phyloP scores from a whole-genome alignment of 257 asterid genomes.

The Forsythia suspensa region DNA sequence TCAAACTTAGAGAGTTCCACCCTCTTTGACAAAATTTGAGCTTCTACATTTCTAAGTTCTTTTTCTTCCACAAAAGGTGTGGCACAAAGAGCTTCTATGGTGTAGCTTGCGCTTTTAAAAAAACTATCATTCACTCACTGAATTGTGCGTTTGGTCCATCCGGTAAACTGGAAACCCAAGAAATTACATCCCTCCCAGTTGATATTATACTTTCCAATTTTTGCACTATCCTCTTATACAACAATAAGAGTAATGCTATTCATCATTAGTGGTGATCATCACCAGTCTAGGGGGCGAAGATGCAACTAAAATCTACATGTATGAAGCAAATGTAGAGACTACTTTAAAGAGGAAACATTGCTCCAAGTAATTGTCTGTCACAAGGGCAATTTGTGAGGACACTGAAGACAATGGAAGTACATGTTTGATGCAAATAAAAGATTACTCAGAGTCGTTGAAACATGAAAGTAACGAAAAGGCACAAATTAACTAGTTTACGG shows the following conservation, averaged over 20 bases:
- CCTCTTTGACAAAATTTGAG: constrained; percentile 82
- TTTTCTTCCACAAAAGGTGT: constrained; percentile 70
- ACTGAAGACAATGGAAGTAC: no score
- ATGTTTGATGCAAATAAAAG: no score
- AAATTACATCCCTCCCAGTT: constrained; percentile 82
- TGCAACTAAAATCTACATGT: no score
- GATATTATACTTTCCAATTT: constrained; percentile 73
- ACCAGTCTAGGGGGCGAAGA: no score
- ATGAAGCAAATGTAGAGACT: no score
- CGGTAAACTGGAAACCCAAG: constrained; percentile 90
- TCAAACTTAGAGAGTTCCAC: constrained; percentile 89
- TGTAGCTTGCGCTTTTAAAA: constrained; percentile 82
- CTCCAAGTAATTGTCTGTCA: no score
- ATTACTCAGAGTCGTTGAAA: no score
- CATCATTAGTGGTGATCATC: no score
- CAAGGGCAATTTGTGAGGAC: no score
- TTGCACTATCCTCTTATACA: constrained; percentile 85
- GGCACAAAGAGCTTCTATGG: constrained; percentile 78
- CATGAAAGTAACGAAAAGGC: no score
- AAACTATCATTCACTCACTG: constrained; percentile 79
- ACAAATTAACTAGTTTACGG: no score
- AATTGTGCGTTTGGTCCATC: constrained; percentile 68
- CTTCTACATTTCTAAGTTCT: constrained; percentile 84
- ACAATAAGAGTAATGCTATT: background rate
- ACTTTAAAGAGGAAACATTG: no score